Evolutionary conservation across 1,139 yeast species (phyloP), one percentile per base, ranked within the genome.

Genomic region (Suhomyces choctaworum): DNA sequence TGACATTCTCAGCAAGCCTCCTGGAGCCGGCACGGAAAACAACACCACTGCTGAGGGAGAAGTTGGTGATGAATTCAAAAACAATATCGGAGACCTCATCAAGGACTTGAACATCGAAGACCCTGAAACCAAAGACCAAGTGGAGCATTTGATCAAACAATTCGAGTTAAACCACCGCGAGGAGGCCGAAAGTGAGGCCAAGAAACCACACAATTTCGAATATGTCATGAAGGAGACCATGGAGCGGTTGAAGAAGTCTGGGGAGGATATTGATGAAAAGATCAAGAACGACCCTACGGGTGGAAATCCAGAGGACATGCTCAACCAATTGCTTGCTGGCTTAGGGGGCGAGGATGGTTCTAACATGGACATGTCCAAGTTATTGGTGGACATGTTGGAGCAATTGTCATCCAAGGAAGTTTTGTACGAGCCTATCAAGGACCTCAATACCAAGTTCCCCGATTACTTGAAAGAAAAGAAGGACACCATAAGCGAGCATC

Each of bases 401-500:
- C 94, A 88, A 56, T 73, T 92, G 58, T 79, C 94, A 13, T 81
- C 95, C 6, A 90, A 88, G 56, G 94, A 83, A 39, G 87, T 90
- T 20, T 70, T 92, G 31, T 90, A 87, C 55, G 95, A 85, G 48
- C 96, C 97, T 2, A 76, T 92, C 63, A 84, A 82, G 52, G 96
- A 88, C 42, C 72, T 90, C 58, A 78, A 82, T 45, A 64, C 70
- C 14, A 87, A 86, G 47, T 81, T 78, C 54, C 86, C 87, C 3
- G 74, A 59, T 12, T 84, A 80, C 73, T 65, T 84, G 44, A 58
- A 65, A 36, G 73, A 73, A 31, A 72, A 82, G 45, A 63, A 69
- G 39, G 64, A 54, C 49, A 58, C 60, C 22, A 58, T 77, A 22
- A 50, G 75, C 5, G 70, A 66, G 26, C 76, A 65, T 10, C 78